A percentile compares a stretch with the other conserved stretches of the same genome.
phyloP scores from a whole-genome alignment of 1,284 basidiomycete species.

The Ceraceosorus guamensis region DNA sequence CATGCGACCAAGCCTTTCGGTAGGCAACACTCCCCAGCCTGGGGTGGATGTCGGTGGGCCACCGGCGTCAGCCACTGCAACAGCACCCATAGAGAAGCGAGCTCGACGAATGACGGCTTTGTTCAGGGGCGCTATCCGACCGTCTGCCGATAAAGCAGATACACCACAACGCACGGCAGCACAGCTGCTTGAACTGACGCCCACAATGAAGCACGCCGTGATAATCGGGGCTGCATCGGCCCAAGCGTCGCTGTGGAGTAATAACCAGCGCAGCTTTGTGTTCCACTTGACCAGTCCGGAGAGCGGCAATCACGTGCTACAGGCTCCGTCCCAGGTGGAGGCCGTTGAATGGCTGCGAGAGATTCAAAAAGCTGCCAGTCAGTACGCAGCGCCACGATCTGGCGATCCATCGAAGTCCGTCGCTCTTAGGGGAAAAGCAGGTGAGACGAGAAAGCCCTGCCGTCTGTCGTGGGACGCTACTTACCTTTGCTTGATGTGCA shows the following conservation, averaged over 20 bases:
- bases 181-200: conserved; percentile 30
- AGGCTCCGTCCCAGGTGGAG: conserved; percentile 34
- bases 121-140: conserved; percentile 40
- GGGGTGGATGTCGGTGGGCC: no score
- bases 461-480: no score
- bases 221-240: conserved; percentile 30
- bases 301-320: conserved; percentile 36
- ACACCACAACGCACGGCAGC: background rate
- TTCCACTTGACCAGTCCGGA: conserved; percentile 39
- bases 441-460: no score
- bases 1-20: background rate
- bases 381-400: conserved; percentile 9
- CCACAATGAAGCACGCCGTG: conserved; percentile 30
- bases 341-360: conserved; percentile 32
- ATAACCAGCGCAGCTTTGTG: conserved; percentile 35
- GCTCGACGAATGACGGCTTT: conserved; percentile 42
- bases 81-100: conserved; percentile 11
- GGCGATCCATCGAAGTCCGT: background rate
- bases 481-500: no score
- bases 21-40: background rate
- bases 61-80: no score
- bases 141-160: conserved; percentile 11
- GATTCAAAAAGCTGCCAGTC: conserved; percentile 25
- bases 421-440: no score
- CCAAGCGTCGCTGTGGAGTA: conserved; percentile 35